Evolutionary conservation across 2,329 filamentous ascomycete species (phyloP), one percentile per base, ranked within the genome.

Genomic region (Fragosphaeria purpurea): DNA sequence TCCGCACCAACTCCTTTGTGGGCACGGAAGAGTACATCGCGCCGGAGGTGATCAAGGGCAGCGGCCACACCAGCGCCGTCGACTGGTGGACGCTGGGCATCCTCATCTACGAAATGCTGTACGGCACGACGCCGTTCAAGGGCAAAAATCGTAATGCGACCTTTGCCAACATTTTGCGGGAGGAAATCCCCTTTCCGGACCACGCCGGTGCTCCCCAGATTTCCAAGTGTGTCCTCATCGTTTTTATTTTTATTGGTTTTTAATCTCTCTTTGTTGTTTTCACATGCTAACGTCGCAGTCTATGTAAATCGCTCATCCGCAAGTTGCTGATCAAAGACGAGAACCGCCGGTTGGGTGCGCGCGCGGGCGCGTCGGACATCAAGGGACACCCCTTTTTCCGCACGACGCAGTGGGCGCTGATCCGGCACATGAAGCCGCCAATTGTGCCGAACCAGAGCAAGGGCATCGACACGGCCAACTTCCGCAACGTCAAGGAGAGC

Each of bases 61-160:
- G 91, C 63, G 93, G 93, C 31, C 93, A 98, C 69, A 98, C 93
- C 7, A 97, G 91, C 64, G 93, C 93, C 11, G 93, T 98, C 11
- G 93, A 98, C 67, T 98, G 93, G 93, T 98, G 93, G 93, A 98
- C 93, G 0, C 70, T 98, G 48, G 93, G 93, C 22, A 97, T 98
- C 58, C 70, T 98, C 62, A 89, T 98, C 51, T 98, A 97, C 66
- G 93, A 98, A 69, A 98, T 98, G 93, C 76, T 98, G 38, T 98
- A 91, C 70, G 93, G 93, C 50, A 98, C 91, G 0, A 98, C 93
- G 0, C 93, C 93, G 1, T 98, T 98, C 77, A 98, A 98, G 74
- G 93, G 93, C 59, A 97, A 98, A 79, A 98, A 96, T 68, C 82
- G 93, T 40, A 98, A 97, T 61, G 89, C 90, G 11, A 98, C 93